Base-by-base conservation (phyloP, 1,284 basidiomycete genomes). In the Cerrena zonata region DNA sequence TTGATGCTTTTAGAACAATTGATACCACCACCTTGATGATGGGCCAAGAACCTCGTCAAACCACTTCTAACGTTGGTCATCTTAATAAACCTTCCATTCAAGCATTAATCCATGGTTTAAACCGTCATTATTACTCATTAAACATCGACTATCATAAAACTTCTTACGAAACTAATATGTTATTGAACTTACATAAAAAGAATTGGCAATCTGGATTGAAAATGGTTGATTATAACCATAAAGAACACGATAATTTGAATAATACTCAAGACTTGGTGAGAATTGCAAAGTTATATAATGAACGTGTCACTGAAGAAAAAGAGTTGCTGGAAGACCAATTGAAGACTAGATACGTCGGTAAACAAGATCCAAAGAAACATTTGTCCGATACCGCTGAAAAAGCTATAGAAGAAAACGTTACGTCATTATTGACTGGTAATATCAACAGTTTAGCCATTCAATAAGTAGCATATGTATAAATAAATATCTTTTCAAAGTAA, bases 41-140 rank as follows among this genome's bases (percentile, higher is more conserved):
- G 59, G 94, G 96, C 50, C 88, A 93, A 56, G 96, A 99, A 72
- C 91, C 94, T 15, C 82, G 96, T 24, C 96, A 99, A 69, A 97
- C 94, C 48, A 99, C 96, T 12, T 94, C 91, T 39, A 99, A 99
- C 67, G 94, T 99, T 54, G 96, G 96, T 11, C 95, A 98, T 66
- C 89, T 99, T 67, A 96, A 96, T 72, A 98, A 99, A 70, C 96
- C 96, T 13, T 92, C 89, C 50, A 99, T 99, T 66, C 96, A 99
- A 70, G 91, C 91, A 41, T 80, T 95, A 55, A 93, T 95, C 56
- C 94, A 98, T 63, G 94, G 94, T 43, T 75, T 98, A 51, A 97
- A 97, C 68, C 79, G 94, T 58, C 92, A 96, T 71, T 97, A 97
- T 69, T 97, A 97, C 74, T 93, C 91, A 47, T 91, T 98, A 59